These are phyloP conservation scores for Trichoderma aggressivum DNA, from an alignment of 2,329 filamentous ascomycete species.

Conservation along the genomic window DNA sequence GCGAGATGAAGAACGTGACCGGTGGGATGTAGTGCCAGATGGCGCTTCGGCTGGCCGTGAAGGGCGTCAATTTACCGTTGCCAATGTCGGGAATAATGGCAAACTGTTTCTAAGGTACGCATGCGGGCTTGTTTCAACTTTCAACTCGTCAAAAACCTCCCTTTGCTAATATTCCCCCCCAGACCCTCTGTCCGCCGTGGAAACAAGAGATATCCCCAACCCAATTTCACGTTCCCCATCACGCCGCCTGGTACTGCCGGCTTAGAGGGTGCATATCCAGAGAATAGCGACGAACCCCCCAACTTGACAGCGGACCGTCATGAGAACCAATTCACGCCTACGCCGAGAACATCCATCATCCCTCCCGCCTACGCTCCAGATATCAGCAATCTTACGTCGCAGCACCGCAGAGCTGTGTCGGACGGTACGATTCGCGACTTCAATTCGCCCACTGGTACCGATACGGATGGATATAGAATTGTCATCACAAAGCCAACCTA, in stretches of 20 bases:
- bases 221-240: slow-evolving; percentile 57
- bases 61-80: slow-evolving; percentile 72
- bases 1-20: slow-evolving; percentile 54
- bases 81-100: slow-evolving; percentile 79
- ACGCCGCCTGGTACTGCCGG: slow-evolving; percentile 59
- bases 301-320: slow-evolving; percentile 24
- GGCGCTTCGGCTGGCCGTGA: slow-evolving; percentile 59
- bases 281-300: slow-evolving; percentile 26
- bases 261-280: slow-evolving; percentile 44
- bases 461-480: slow-evolving; percentile 71
- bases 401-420: slow-evolving; percentile 64
- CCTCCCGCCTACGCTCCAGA: slow-evolving; percentile 36
- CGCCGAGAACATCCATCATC: slow-evolving; percentile 14
- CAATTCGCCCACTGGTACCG: slow-evolving; percentile 48
- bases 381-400: slow-evolving; percentile 27
- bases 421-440: slow-evolving; percentile 73
- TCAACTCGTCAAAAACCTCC: neutral
- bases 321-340: slow-evolving; percentile 43
- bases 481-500: slow-evolving; percentile 67
- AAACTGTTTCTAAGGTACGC: slow-evolving; percentile 76
- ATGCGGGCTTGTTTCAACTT: neutral
- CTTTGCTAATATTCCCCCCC: slow-evolving; percentile 2
- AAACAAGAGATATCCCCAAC: slow-evolving; percentile 59
- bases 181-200: slow-evolving; percentile 61
- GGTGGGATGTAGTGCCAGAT: slow-evolving; percentile 57